Conservation (phyloP, 2,329 filamentous ascomycete species). For the Pyrenochaeta sp. region DNA sequence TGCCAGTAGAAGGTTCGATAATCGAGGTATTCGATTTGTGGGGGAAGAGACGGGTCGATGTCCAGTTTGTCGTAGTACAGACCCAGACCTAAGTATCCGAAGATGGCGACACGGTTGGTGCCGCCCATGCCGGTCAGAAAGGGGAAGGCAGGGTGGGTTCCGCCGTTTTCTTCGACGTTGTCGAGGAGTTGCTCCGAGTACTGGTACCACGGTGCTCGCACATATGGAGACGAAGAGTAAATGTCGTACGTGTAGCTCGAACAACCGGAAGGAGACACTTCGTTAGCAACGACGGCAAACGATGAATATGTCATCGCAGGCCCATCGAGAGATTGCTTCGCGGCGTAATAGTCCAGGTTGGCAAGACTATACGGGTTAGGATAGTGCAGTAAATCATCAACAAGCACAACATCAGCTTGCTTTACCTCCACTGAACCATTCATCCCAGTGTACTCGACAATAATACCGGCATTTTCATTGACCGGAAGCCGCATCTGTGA, state of each 20-base stretch:
- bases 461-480: constrained; percentile 63
- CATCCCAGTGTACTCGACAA: constrained; percentile 71
- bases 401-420: constrained; percentile 73
- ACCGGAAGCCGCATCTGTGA: constrained; percentile 64
- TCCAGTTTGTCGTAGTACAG: constrained; percentile 66
- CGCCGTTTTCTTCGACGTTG: constrained; percentile 66
- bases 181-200: constrained; percentile 74
- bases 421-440: constrained; percentile 72
- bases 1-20: constrained; percentile 73
- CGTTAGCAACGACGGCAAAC: constrained; percentile 71
- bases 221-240: constrained; percentile 69
- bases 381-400: constrained; percentile 70
- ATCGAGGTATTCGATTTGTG: constrained; percentile 67
- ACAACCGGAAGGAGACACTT: constrained; percentile 71
- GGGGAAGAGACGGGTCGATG: constrained; percentile 70
- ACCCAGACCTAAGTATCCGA: constrained; percentile 71
- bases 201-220: constrained; percentile 72
- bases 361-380: constrained; percentile 62
- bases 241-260: constrained; percentile 72
- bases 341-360: constrained; percentile 74
- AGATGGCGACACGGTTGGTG: constrained; percentile 71
- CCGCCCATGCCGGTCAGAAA: constrained; percentile 76
- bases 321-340: constrained; percentile 71
- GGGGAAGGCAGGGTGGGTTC: constrained; percentile 72
- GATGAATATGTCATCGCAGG: constrained; percentile 78